Base-by-base conservation (phyloP, 163 green algal species). In the Chlorella variabilis region DNA sequence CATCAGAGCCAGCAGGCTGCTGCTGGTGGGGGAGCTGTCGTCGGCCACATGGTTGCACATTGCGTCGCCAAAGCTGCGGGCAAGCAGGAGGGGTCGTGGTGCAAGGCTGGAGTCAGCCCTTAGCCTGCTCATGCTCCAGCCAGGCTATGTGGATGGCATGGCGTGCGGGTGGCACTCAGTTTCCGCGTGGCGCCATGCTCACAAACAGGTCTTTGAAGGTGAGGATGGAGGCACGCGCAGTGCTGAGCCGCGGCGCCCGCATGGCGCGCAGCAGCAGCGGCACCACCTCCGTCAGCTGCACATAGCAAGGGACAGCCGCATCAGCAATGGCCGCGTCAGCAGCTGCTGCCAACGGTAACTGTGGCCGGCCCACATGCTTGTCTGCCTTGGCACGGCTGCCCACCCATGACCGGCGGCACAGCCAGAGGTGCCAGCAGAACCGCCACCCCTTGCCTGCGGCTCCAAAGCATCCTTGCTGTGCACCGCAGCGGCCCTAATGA, bases 211-310 rank as follows among this genome's bases (percentile, higher is more conserved):
- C 54, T 25, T 39, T 58, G 71, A 79, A 39, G 21, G 71, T 41
- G 31, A 54, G 36, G 54, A 68, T 79, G 71, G 71, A 51, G 54
- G 71, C 71, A 25, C 71, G 71, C 3, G 71, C 54, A 27, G 71
- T 79, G 36, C 54, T n/a, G 23, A 79, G 51, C 18, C 71, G 71
- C 36, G 71, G 71, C 54, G 71, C 71, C 6, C 71, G 51, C 71
- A 79, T 36, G 27, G 58, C 29, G 51, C 54, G 71, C 36, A 79
- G 54, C 71, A 79, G 71, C 51, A 79, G 51, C 1, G 71, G 71
- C 34, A 79, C 71, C 51, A 79, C 20, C 36, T 1, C 23, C 2
- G 6, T 4, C 71, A 79, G 36, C 71, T 79, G 54, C 51, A n/a
- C n/a, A n/a, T n/a, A n/a, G n/a, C n/a, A 67, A 38, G 27, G 27